Base-by-base conservation (phyloP, 1,284 basidiomycete genomes). In the Flammula alnicola region DNA sequence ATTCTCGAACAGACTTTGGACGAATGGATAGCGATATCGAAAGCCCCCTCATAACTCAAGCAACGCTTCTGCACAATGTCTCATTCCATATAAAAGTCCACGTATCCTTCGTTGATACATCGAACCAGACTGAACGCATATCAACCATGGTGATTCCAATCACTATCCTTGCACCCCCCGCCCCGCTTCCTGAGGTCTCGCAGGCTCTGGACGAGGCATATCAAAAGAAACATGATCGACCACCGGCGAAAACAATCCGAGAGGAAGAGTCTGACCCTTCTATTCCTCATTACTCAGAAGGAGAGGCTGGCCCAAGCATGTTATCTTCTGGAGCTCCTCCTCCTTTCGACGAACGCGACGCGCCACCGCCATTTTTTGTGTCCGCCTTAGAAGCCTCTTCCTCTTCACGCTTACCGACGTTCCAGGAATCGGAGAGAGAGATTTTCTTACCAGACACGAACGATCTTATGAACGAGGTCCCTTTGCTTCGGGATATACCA, bases 201-300 rank as follows among this genome's bases (percentile, higher is more conserved):
- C 78, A 76, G 43, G 79, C 80, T 37, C 67, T 91, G 22, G 87
- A 88, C 55, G 76, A 75, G 14, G 88, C 86, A 5, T 92, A 92
- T 65, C 81, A 81, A 60, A 92, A 92, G 75, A 92, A 92, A 63
- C 89, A 92, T 59, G 90, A 92, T 60, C 77, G 78, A 5, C 90
- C 89, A 10, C 90, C 90, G 2, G 64, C 76, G 3, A 79, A 74
- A 58, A 92, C 89, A 0, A 78, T 84, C 27, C 74, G 89, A 40
- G 68, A 77, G 26, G 87, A 88, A 46, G 88, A 91, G 44, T 53
- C 55, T 4, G 89, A 91, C 26, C 62, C 68, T 26, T 73, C 73
- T 3, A 80, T 76, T 8, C 88, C 85, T 38, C 73, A 77, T 59
- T 88, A 88, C 63, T 79, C 82, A 26, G 79, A 79, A 56, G 79